Evolutionary conservation across 257 asterid genomes (phyloP), one percentile per base, ranked within the genome.

Genomic region (Petunia axillaris): DNA sequence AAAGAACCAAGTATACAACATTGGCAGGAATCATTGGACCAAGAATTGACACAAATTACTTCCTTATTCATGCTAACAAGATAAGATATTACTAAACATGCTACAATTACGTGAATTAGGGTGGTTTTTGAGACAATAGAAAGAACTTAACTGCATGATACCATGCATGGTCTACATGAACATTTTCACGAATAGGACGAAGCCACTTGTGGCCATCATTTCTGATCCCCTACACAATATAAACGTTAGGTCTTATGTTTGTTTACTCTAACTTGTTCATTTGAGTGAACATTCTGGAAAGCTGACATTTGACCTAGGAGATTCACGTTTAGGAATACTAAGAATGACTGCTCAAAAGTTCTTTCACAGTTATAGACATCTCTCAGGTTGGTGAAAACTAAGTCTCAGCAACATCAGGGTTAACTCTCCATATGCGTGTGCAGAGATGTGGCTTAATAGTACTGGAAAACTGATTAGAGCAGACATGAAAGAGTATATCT

Each of bases 381-480:
- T 57, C 3, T 57, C 35, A 57, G 35, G 36, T 2, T 57, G 16
- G 63, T 57, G 36, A 15, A 57, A 57, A 57, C 63, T 1, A 57
- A 15, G 63, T 50, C 60, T 71, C 44, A 71, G 62, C 6, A 10
- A 5, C 54, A 4, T 50, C 35, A 50, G 38, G 77, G 35, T 48
- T 35, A 48, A 71, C 77, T 46, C 77, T 46, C 59, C 59, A 14
- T 48, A 48, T 16, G 44, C 14, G 4, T 71, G 60, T 48, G 6
- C 60, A 48, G 35, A 48, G 44, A 50, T 39, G 14, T 71, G 10
- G 46, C 46, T 73, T 71, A 48, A 73, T 62, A 25, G 36, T 73
- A 48, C 46, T 73, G 62, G 48, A 50, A 48, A 73, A 73, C 41
- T 73, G 59, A 6, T 73, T 35, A 73, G 36, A 73, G 44, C 78